phyloP scores from a whole-genome alignment of 352 stramenopile genomes.

The Globisporangium camurandrum region DNA sequence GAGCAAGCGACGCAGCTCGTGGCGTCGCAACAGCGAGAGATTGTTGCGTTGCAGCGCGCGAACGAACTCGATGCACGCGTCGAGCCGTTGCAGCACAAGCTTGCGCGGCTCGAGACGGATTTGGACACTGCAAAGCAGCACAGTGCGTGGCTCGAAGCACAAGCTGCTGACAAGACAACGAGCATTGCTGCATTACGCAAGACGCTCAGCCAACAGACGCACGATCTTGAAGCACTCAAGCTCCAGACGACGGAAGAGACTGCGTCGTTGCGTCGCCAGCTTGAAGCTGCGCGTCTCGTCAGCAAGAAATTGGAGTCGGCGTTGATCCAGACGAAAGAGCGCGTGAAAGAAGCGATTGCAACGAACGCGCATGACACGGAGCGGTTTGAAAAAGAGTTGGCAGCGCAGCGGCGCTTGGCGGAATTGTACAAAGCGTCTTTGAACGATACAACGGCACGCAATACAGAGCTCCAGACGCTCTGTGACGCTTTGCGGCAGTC shows the following conservation, averaged over 20 bases:
- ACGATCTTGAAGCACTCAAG: constrained; percentile 55
- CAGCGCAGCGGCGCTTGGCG: constrained; percentile 52
- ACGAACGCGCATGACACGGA: constrained; percentile 56
- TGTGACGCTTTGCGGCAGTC: constrained; percentile 52
- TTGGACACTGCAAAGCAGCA: constrained; percentile 44
- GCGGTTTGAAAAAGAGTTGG: constrained; percentile 58
- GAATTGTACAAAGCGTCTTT: constrained; percentile 70
- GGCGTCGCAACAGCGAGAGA: constrained; percentile 46
- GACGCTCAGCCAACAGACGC: constrained; percentile 35
- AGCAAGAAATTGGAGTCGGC: constrained; percentile 60
- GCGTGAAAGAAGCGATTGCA: constrained; percentile 59
- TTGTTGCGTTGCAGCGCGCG: constrained; percentile 51
- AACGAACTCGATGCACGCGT: constrained; percentile 55
- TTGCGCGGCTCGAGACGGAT: constrained; percentile 46
- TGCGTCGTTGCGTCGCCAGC: constrained; percentile 34
- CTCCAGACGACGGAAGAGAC: constrained; percentile 38
- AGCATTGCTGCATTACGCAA: constrained; percentile 54
- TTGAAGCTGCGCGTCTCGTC: constrained; percentile 49
- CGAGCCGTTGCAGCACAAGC: constrained; percentile 36
- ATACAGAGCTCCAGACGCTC: constrained; percentile 46
- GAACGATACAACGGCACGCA: constrained; percentile 37
- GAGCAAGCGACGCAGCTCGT: constrained; percentile 52
- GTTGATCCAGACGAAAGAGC: constrained; percentile 57
- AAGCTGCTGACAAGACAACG: constrained; percentile 61
- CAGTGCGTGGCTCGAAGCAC: constrained; percentile 56